Percentiles rank a stretch among this genome's conserved stretches.
Conservation (phyloP, 306 rosid species). For the Vigna hirtella region DNA sequence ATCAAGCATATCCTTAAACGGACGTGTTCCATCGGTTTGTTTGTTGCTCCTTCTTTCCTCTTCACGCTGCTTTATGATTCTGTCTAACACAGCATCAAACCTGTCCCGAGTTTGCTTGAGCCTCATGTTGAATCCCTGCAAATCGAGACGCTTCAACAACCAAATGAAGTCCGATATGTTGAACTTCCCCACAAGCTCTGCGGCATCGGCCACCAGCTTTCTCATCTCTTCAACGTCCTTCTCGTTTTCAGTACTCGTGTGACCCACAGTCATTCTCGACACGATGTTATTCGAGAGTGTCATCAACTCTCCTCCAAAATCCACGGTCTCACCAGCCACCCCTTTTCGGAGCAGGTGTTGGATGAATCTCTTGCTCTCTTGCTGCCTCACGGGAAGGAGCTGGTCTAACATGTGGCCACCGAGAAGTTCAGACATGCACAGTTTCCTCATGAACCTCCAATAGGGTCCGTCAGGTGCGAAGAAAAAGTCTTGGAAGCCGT, state of each 20-base stretch:
- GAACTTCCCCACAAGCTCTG: constrained; percentile 55
- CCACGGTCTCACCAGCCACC: constrained; percentile 40
- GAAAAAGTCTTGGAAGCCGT: constrained; percentile 51
- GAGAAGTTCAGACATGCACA: constrained; percentile 67
- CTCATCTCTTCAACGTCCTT: constrained; percentile 47
- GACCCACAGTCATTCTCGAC: constrained; percentile 59
- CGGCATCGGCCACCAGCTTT: constrained; percentile 49
- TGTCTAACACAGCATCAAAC: constrained; percentile 62
- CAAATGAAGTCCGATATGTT: constrained; percentile 63
- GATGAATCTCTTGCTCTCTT: constrained; percentile 54
- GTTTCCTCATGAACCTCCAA: constrained; percentile 68
- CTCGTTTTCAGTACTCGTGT: constrained; percentile 44
- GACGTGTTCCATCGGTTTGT: constrained; percentile 19
- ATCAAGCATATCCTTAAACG: constrained; percentile 56
- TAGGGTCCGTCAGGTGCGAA: constrained; percentile 56
- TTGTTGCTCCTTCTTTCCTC: constrained; percentile 38
- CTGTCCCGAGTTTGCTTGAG: constrained; percentile 38
- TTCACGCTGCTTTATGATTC: constrained; percentile 55
- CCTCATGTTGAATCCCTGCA: constrained; percentile 58
- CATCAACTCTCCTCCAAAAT: constrained; percentile 54
- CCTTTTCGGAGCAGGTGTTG: constrained; percentile 35
- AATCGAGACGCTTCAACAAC: constrained; percentile 60
- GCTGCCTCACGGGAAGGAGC: constrained; percentile 50
- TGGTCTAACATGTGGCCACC: constrained; percentile 52
- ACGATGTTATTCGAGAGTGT: constrained; percentile 49